Percentiles rank a stretch among this genome's conserved stretches.
Evolutionary conservation across 441 rosid species (phyloP).

Genomic region (Croton setiger): DNA sequence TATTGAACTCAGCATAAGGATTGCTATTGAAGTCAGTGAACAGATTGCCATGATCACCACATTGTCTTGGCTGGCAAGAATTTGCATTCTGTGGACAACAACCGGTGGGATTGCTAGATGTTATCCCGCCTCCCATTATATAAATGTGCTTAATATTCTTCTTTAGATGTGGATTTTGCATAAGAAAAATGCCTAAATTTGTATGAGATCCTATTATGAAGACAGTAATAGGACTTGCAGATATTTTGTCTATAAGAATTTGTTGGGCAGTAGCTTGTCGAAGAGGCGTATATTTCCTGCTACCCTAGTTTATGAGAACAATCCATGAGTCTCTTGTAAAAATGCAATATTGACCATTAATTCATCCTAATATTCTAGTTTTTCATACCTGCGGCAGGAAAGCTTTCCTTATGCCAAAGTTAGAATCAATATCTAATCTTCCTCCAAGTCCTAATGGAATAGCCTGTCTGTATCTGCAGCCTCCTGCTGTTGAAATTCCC

Average conservation of each 20-base stretch:
- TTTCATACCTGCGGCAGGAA: conserved; percentile 77
- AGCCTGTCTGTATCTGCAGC: conserved; percentile 83
- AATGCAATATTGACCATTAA: neutral
- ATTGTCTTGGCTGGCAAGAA: conserved; percentile 50
- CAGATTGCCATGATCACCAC: conserved; percentile 69
- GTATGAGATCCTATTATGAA: conserved; percentile 68
- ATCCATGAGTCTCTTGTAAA: conserved; percentile 6
- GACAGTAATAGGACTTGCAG: conserved; percentile 65
- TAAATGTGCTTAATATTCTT: conserved; percentile 68
- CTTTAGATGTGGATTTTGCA: conserved; percentile 71
- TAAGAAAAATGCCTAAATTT: conserved; percentile 68
- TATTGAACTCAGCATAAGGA: conserved; percentile 89
- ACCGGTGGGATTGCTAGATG: conserved; percentile 53
- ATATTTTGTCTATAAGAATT: conserved; percentile 56
- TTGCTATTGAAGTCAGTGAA: conserved; percentile 56
- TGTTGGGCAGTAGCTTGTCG: conserved; percentile 70
- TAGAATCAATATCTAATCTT: conserved; percentile 54
- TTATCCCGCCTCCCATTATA: conserved; percentile 84
- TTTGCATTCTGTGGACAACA: conserved; percentile 51
- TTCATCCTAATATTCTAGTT: neutral
- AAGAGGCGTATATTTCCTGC: conserved; percentile 69
- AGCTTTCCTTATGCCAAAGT: conserved; percentile 67
- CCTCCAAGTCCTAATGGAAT: conserved; percentile 73
- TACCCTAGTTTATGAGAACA: conserved; percentile 49
- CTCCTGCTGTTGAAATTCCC: conserved; percentile 73